A percentile compares a stretch with the other conserved stretches of the same genome.
phyloP scores from a whole-genome alignment of 2,329 filamentous ascomycete genomes.

The Penicillium brasilianum region DNA sequence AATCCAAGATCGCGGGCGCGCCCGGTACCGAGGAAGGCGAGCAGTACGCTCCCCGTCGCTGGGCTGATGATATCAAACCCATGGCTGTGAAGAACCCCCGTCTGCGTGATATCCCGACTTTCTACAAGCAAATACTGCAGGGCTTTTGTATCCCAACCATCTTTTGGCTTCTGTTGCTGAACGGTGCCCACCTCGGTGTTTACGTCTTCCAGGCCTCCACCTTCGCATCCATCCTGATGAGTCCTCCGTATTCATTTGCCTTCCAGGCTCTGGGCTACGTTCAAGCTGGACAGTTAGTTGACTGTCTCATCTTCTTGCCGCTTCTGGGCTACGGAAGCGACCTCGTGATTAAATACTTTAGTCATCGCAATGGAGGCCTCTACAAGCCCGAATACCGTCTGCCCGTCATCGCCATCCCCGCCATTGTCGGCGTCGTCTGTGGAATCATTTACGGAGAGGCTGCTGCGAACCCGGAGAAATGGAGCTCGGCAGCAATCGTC shows the following conservation, averaged over 20 bases:
- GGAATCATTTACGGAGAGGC: slow-evolving; percentile 18
- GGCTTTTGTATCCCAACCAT: slow-evolving; percentile 14
- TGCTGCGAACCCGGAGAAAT: slow-evolving; percentile 9
- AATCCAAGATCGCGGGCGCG: not conserved
- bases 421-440: slow-evolving; percentile 14
- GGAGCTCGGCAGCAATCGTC: slow-evolving; percentile 10
- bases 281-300: slow-evolving; percentile 20
- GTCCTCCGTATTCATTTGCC: slow-evolving; percentile 14
- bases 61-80: slow-evolving; percentile 17
- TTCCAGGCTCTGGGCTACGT: slow-evolving; percentile 18
- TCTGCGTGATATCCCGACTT: slow-evolving; percentile 12
- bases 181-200: slow-evolving; percentile 19
- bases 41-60: slow-evolving; percentile 11
- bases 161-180: slow-evolving; percentile 19
- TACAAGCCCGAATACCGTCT: slow-evolving; percentile 21
- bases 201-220: slow-evolving; percentile 19
- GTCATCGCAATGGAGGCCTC: slow-evolving; percentile 10
- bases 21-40: not conserved
- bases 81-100: slow-evolving; percentile 7
- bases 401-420: slow-evolving; percentile 16
- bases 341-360: slow-evolving; percentile 9
- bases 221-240: slow-evolving; percentile 15
- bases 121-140: slow-evolving; percentile 21
- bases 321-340: slow-evolving; percentile 22
- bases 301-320: slow-evolving; percentile 19